Base-by-base conservation (phyloP, 1,284 basidiomycete species). In the Ustanciosporium gigantosporum region DNA sequence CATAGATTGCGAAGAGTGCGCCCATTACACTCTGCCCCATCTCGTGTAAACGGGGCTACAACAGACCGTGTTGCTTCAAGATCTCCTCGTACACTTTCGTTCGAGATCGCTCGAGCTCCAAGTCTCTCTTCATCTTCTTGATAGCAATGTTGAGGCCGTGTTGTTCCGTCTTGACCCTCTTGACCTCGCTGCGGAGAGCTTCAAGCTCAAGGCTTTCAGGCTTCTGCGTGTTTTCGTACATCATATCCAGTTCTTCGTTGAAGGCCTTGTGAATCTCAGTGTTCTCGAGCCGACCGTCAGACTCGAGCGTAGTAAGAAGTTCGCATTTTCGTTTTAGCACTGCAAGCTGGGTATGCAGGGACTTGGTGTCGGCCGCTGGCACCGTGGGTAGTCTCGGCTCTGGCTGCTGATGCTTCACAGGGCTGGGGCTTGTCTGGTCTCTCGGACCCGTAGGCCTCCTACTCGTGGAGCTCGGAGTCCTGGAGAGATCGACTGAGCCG, bases 231-330 rank as follows among this genome's bases (percentile, higher is more conserved):
- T 75, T 55, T 13, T 73, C 65, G 60, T 75, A 77, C 15, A 77
- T 50, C 36, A 57, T 31, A 37, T 72, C 68, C 8, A 77, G 45
- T 49, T 77, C 76, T 36, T 77, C 76, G 45, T 77, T 77, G 60
- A 76, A 77, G 6, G 66, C 66, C 47, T 68, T 61, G 53, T 76
- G 72, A n/a, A 76, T 50, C 52, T 71, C 73, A 14, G 74, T 70
- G 41, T 77, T 75, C 44, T 77, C 76, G 27, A 74, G 37, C 3
- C 73, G 62, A 3, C 66, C 71, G 37, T 76, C 74, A 20, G 62
- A 46, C 46, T 77, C 74, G 21, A 76, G 55, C 21, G 65, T 66
- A 11, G 60, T 58, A 17, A 76, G 41, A n/a, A 71, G 41, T 24
- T 66, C 66, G 43, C 68, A 70, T 32, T 68, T 68, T 25, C 71